Percentiles rank a stretch among this genome's conserved stretches.
These are phyloP conservation scores for Botrytis aclada DNA, from an alignment of 2,329 filamentous ascomycete species.

Conservation along the genomic window DNA sequence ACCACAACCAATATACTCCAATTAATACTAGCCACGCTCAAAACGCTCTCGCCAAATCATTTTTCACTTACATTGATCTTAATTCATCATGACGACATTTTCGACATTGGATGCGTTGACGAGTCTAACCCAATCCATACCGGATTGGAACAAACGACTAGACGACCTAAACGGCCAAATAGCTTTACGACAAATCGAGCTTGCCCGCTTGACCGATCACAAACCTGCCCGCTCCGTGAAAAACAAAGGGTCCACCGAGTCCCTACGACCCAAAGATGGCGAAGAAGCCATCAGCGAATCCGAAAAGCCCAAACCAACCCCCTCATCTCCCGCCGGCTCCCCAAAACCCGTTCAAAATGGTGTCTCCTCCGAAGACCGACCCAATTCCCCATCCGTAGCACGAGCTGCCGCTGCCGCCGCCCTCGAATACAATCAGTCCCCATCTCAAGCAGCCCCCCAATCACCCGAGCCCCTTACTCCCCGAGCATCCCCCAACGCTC, in stretches of 20 bases:
- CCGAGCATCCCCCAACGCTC: constrained; percentile 20
- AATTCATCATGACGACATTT: constrained; percentile 26
- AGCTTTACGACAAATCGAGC: constrained; percentile 57
- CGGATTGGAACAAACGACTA: constrained; percentile 57
- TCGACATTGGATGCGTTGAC: constrained; percentile 52
- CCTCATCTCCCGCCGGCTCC: constrained; percentile 23
- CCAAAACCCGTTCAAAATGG: constrained; percentile 25
- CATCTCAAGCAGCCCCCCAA: constrained; percentile 17
- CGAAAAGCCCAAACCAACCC: constrained; percentile 22
- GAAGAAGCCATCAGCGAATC: constrained; percentile 25
- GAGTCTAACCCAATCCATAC: constrained; percentile 53
- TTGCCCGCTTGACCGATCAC: constrained; percentile 48
- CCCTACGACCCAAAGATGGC: constrained; percentile 35
- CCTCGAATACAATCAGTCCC: constrained; percentile 20
- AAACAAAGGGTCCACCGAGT: constrained; percentile 39
- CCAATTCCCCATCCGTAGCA: constrained; percentile 26
- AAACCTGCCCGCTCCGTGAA: constrained; percentile 38
- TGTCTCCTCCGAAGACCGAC: constrained; percentile 11
- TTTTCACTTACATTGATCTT: background rate
- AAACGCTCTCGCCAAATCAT: background rate
- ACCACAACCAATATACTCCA: background rate
- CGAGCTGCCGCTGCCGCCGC: constrained; percentile 21
- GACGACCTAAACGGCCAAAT: constrained; percentile 61
- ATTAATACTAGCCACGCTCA: background rate
- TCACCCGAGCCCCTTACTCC: constrained; percentile 6